Conservation (phyloP, 495 filamentous ascomycete genomes). For the Penicillium lagena region DNA sequence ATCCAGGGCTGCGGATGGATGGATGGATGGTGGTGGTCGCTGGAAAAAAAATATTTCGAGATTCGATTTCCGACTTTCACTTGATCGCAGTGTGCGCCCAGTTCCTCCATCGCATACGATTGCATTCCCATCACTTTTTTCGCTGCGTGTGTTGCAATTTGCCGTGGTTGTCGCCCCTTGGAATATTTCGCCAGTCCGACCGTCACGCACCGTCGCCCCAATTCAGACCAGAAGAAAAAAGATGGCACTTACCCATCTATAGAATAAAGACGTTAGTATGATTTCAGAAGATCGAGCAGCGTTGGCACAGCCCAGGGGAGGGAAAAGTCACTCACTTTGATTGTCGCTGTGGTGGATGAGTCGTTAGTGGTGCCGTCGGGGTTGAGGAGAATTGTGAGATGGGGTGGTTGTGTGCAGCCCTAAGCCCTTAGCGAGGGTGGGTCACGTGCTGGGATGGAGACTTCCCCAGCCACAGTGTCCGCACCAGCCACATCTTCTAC, state of each 20-base stretch:
- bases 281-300: background rate
- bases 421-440: constrained; percentile 3
- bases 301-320: constrained; percentile 4
- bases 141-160: background rate
- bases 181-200: constrained; percentile 14
- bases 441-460: too few species aligned
- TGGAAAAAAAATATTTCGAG: constrained; percentile 15
- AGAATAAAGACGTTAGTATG: constrained; percentile 28
- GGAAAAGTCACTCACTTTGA: constrained; percentile 42
- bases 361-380: constrained; percentile 35
- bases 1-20: background rate
- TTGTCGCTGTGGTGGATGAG: constrained; percentile 49
- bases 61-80: background rate
- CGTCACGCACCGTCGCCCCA: constrained; percentile 27
- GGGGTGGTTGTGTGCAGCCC: constrained; percentile 37
- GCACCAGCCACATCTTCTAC: background rate
- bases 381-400: constrained; percentile 44
- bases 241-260: constrained; percentile 51
- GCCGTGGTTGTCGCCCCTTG: constrained; percentile 7
- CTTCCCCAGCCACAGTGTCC: background rate
- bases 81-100: too few species aligned
- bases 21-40: background rate
- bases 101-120: background rate
- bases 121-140: background rate
- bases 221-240: constrained; percentile 20